Evolutionary conservation across 2,329 filamentous ascomycete genomes (phyloP), one percentile per base, ranked within the genome.

Genomic region (Aspergillus ochraceus): DNA sequence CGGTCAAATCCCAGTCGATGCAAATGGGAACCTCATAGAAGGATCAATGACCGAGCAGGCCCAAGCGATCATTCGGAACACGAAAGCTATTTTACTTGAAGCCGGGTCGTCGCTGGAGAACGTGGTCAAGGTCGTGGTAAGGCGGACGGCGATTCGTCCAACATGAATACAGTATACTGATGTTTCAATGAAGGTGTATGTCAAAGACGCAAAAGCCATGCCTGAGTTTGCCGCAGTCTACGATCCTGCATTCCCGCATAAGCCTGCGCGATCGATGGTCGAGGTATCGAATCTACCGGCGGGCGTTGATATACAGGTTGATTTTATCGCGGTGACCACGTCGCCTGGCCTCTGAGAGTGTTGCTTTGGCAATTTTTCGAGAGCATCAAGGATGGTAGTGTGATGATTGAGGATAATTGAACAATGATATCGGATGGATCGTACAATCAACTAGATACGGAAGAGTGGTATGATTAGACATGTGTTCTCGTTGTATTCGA

Each of bases 71-170:
- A 80, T 83, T 36, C 82, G 91, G 69, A 85, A 87, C 73, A 89
- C 88, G 68, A 83, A 88, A 73, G 88, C 88, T 45, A 90, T 96
- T 56, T 86, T 96, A 52, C 83, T 86, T 63, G 90, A 87, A 69
- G 90, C 90, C 20, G 90, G 90, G 59, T 91, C 88, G 20, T 84
- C 83, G 49, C 82, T 96, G 62, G 78, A 85, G 63, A 88, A 86
- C 74, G 87, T 95, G 52, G 89, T 96, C 79, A 95, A 96, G 83
- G 89, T 90, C 70, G 89, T 86, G 42, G 55, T 58, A 24, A 24
- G 8, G 39, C 24, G 4, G 20, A 47, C 20, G 45, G 20, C 45
- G 45, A 3, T 17, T 47, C 6, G 9, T 9, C 17, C 19, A 17
- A 19, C 14, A 4, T 47, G 9, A 3, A 32, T 32, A 24, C 9